Evolutionary conservation across 129 eudicot genomes (phyloP), one percentile per base, ranked within the genome.

Genomic region (Centaurea solstitialis): DNA sequence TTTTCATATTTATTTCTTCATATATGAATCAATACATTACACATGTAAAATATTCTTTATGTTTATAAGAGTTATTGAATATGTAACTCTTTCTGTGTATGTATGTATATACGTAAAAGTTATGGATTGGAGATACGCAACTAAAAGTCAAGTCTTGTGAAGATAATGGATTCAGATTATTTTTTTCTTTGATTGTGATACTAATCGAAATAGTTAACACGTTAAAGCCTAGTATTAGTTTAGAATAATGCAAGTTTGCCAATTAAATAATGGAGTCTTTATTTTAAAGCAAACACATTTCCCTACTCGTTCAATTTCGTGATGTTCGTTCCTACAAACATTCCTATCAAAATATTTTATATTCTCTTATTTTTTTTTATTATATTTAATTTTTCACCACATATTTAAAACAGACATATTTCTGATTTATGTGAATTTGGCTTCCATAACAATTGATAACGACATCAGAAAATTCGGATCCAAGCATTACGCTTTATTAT

Each of bases 171-270:
- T 43, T 75, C 17, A 33, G 76, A 81, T 75, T 68, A 70, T 75
- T 5, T 40, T 15, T 82, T 76, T 15, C 61, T 20, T 74, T 43
- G 61, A 82, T 82, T 82, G 67, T 69, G 81, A 82, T 59, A 35
- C 47, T 38, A 69, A 39, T 38, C 26, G 30, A 37, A n/a, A 38
- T 76, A 38, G 50, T 70, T 68, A 6, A 69, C 50, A 82, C 80
- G 76, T 75, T 47, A 67, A 47, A 70, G 47, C 67, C 24, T 38
- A 38, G 76, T 38, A 50, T 72, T 72, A 35, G n/a, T 62, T 18
- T 2, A 57, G 65, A 57, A 17, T 39, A 26, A 72, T 9, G 8
- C 28, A 21, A 62, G 2, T 5, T 62, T 50, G n/a, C 5, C 5
- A 22, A 47, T 47, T 50, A 40, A 74, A 13, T 26, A 45, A 66